Evolutionary conservation across 345 rosid genomes (phyloP).

Genomic region (Populus alba): DNA sequence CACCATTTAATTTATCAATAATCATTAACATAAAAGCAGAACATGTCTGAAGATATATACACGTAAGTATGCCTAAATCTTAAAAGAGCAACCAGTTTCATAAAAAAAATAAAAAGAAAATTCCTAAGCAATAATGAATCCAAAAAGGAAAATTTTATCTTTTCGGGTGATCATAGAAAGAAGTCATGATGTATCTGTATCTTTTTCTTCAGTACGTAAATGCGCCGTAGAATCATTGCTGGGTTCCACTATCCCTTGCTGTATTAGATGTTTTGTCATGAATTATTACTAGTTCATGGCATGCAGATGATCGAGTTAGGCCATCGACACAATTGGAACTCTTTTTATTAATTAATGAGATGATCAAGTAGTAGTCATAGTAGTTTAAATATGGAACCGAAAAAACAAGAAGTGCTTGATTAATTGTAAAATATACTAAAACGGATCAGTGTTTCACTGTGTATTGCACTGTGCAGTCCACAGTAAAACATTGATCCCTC

Average conservation of each 20-base stretch:
- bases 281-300: not conserved
- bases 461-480: no score
- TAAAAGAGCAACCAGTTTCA: not conserved
- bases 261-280: not conserved
- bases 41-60: not conserved
- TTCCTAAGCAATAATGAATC: not conserved
- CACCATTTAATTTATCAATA: not conserved
- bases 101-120: not conserved
- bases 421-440: no score
- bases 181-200: not conserved
- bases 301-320: not conserved
- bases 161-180: not conserved
- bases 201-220: not conserved
- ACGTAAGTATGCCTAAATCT: not conserved
- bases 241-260: not conserved
- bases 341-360: not conserved
- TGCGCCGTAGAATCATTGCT: not conserved
- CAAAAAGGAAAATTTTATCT: not conserved
- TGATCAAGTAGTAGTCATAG: not conserved
- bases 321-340: not conserved
- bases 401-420: not conserved
- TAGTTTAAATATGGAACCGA: not conserved
- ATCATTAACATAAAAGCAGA: not conserved
- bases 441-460: no score
- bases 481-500: no score